These are phyloP conservation scores for Berberis thunbergii DNA, from an alignment of 164 flowering plant species.

Conservation along the genomic window DNA sequence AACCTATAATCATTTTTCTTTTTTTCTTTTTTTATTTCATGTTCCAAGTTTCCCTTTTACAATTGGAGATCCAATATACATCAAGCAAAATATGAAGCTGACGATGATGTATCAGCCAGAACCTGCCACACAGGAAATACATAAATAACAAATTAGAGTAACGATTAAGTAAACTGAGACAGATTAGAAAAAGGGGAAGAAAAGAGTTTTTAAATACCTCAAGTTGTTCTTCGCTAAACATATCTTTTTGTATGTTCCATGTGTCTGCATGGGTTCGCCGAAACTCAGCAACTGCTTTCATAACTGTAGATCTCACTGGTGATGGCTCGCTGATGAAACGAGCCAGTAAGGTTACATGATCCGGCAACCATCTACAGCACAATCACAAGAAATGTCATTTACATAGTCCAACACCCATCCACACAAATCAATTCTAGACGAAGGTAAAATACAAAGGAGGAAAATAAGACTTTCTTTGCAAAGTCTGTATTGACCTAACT, in stretches of 20 bases:
- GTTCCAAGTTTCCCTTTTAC: neutral
- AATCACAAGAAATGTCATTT: neutral
- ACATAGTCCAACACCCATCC: neutral
- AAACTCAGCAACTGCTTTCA: conserved; percentile 92
- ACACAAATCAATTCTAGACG: neutral
- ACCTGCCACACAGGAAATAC: conserved; percentile 40
- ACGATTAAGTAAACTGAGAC: neutral
- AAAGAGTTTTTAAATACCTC: conserved; percentile 39
- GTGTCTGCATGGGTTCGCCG: conserved; percentile 98
- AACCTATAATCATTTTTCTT: neutral
- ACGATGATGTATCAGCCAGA: conserved; percentile 87
- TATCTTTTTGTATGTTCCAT: conserved; percentile 85
- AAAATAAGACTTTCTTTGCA: too few species aligned
- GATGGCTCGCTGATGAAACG: conserved; percentile 80
- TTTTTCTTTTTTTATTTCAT: neutral
- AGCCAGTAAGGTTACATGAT: conserved; percentile 81
- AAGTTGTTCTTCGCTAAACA: conserved; percentile 83
- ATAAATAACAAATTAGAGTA: neutral
- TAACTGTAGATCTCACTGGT: conserved; percentile 88
- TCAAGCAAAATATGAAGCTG: conserved; percentile 95
- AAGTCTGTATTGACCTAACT: too few species aligned
- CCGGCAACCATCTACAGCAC: conserved; percentile 82
- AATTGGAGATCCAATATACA: conserved; percentile 4
- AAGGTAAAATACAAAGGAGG: too few species aligned
- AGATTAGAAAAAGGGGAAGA: neutral